These are phyloP conservation scores for Dactylis glomerata DNA, from an alignment of 176 grass and related monocot genomes.

Conservation along the genomic window DNA sequence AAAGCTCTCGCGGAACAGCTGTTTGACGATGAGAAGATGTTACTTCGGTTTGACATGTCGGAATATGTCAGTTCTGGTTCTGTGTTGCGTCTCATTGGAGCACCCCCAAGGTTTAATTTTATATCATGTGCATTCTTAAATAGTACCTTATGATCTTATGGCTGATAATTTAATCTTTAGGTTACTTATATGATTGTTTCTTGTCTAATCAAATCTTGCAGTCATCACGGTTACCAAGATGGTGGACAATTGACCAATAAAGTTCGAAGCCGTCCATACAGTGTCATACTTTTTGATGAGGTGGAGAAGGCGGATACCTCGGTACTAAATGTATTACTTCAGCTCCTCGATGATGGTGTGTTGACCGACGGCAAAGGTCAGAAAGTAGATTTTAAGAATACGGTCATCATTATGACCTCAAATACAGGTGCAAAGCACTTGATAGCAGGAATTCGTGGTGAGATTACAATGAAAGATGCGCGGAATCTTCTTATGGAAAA, in stretches of 20 bases:
- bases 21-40: constrained; percentile 11
- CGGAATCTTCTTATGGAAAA: not conserved
- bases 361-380: not conserved
- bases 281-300: not conserved
- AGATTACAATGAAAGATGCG: not conserved
- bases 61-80: constrained; percentile 29
- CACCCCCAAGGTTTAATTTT: constrained; percentile 22
- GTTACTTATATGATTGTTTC: not conserved
- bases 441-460: not conserved
- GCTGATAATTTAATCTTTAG: not conserved
- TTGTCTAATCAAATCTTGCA: not conserved
- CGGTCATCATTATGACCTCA: not conserved
- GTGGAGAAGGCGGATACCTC: not conserved
- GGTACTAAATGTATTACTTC: not conserved
- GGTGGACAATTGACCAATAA: not conserved
- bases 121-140: not conserved
- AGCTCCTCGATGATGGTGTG: not conserved
- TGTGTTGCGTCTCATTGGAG: constrained; percentile 34
- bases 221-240: not conserved
- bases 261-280: not conserved
- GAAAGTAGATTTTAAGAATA: not conserved
- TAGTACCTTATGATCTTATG: not conserved
- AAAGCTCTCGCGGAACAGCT: constrained; percentile 34
- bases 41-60: constrained; percentile 37
- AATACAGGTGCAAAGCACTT: not conserved